Percentiles rank a stretch among this genome's conserved stretches.
Conservation (phyloP, 1,284 basidiomycete species). For the Sphagnurus paluster region DNA sequence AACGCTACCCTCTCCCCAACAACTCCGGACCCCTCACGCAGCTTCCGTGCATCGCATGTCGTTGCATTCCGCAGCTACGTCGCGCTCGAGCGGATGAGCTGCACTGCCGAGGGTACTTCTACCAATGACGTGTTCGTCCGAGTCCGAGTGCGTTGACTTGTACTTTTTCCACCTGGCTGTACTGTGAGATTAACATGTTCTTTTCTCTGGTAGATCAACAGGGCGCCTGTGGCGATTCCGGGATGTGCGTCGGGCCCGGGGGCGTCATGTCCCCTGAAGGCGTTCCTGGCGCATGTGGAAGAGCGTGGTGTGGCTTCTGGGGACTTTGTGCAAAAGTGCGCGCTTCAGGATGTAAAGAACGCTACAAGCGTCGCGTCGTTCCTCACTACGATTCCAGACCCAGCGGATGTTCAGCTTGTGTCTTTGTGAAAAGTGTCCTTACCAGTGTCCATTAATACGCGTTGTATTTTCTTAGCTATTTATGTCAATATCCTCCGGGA, state of each 20-base stretch:
- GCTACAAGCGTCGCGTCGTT: slow-evolving; percentile 26
- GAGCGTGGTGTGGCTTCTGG: slow-evolving; percentile 29
- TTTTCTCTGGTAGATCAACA: slow-evolving; percentile 36
- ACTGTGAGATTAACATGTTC: background rate
- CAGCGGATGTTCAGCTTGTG: slow-evolving; percentile 7
- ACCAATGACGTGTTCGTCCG: slow-evolving; percentile 29
- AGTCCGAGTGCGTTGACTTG: slow-evolving; percentile 28
- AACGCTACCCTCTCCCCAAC: slow-evolving; percentile 39
- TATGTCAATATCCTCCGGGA: no score
- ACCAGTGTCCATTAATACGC: background rate
- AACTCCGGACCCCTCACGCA: slow-evolving; percentile 28
- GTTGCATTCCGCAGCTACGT: slow-evolving; percentile 42
- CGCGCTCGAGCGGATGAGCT: slow-evolving; percentile 40
- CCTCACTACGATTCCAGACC: slow-evolving; percentile 14
- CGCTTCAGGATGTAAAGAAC: slow-evolving; percentile 30
- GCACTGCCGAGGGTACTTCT: no score
- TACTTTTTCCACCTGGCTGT: background rate
- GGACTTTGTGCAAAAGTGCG: slow-evolving; percentile 38
- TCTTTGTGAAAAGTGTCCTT: slow-evolving; percentile 7
- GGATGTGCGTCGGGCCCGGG: slow-evolving; percentile 39
- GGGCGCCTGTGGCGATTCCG: slow-evolving; percentile 39
- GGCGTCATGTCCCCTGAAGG: slow-evolving; percentile 32
- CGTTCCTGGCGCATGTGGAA: slow-evolving; percentile 32
- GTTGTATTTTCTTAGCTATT: background rate
- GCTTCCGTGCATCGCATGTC: slow-evolving; percentile 39